These are phyloP conservation scores for Fagus sylvatica DNA, from an alignment of 306 rosid genomes.

Conservation along the genomic window DNA sequence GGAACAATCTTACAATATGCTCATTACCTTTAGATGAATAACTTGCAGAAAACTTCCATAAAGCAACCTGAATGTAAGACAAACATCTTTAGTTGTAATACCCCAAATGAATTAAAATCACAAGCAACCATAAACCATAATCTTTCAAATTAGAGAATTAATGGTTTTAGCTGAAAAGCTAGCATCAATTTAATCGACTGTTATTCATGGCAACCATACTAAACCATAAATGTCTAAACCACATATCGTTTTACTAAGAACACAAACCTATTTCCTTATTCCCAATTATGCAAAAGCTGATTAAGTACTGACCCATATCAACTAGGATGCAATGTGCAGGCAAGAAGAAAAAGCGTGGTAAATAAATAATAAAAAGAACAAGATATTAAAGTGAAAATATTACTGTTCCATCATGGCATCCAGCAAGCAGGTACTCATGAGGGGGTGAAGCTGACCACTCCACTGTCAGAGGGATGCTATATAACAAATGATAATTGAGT, in stretches of 20 bases:
- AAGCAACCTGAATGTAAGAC: constrained; percentile 63
- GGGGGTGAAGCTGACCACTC: constrained; percentile 87
- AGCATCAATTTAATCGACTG: background rate
- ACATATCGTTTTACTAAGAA: too few species aligned
- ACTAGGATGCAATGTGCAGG: background rate
- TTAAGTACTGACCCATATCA: background rate
- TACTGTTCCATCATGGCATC: constrained; percentile 99
- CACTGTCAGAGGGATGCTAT: constrained; percentile 86
- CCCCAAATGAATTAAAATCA: constrained; percentile 9
- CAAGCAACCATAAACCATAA: constrained; percentile 5
- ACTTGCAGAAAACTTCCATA: constrained; percentile 76
- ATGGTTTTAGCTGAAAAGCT: background rate
- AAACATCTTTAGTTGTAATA: constrained; percentile 36
- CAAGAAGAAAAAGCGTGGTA: constrained; percentile 5
- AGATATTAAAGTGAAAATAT: constrained; percentile 4
- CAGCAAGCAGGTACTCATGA: constrained; percentile 75
- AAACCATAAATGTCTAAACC: background rate
- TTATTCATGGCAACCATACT: background rate
- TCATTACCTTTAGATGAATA: constrained; percentile 57
- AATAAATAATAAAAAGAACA: constrained; percentile 14
- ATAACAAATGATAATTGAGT: constrained; percentile 26
- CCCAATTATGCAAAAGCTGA: background rate
- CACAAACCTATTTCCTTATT: background rate
- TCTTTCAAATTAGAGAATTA: background rate
- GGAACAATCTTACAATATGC: constrained; percentile 24